A percentile compares a stretch with the other conserved stretches of the same genome.
phyloP scores from a whole-genome alignment of 2,329 filamentous ascomycete genomes.

The Fusarium sacchari region DNA sequence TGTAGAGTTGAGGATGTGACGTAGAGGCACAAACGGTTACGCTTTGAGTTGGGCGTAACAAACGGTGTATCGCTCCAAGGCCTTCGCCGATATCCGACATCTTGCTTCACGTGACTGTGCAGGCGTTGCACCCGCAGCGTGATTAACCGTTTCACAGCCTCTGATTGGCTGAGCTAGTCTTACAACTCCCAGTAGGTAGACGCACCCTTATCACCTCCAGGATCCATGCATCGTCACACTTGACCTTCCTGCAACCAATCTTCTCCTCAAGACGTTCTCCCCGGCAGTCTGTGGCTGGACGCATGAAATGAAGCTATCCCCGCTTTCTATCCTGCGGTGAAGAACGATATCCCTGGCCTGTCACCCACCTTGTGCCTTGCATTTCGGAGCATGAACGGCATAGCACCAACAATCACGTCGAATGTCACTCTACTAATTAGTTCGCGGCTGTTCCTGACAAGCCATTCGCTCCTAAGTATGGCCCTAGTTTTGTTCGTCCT shows the following conservation, averaged over 20 bases:
- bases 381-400: conserved; percentile 19
- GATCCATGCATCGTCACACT: conserved; percentile 37
- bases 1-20: conserved; percentile 2
- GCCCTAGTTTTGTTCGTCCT: conserved; percentile 15
- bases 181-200: background rate
- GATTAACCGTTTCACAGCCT: background rate
- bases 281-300: conserved; percentile 30
- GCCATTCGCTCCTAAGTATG: conserved; percentile 24
- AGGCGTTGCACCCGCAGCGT: conserved; percentile 7
- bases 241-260: conserved; percentile 25
- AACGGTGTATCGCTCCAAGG: conserved; percentile 14
- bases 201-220: conserved; percentile 28
- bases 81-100: conserved; percentile 3
- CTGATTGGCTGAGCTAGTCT: conserved; percentile 28
- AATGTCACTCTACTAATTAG: conserved; percentile 17
- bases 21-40: conserved; percentile 23
- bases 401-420: conserved; percentile 15
- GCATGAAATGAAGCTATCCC: conserved; percentile 15
- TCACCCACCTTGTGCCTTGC: conserved; percentile 36
- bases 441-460: conserved; percentile 32
- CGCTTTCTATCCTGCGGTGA: conserved; percentile 17
- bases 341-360: conserved; percentile 15
- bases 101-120: conserved; percentile 30
- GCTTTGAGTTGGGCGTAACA: conserved; percentile 20
- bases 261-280: conserved; percentile 25